These are phyloP conservation scores for Bombardia bombarda DNA, from an alignment of 495 filamentous ascomycete species.

Conservation along the genomic window DNA sequence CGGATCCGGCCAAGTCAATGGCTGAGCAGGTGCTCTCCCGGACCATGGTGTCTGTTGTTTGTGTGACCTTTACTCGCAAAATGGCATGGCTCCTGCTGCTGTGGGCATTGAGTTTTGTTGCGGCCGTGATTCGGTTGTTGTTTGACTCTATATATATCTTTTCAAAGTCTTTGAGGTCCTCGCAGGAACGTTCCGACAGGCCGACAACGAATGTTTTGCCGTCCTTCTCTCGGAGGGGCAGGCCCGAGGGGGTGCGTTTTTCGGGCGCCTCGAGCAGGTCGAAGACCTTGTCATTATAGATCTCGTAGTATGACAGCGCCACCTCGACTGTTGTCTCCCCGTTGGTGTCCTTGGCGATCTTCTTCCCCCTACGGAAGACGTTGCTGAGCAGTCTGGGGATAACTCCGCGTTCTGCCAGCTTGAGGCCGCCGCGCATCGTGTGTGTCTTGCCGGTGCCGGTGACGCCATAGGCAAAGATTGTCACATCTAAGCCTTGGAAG, in stretches of 20 bases:
- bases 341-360: conserved; percentile 76
- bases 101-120: conserved; percentile 93
- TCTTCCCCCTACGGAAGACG: conserved; percentile 77
- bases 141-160: conserved; percentile 89
- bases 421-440: conserved; percentile 94
- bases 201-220: conserved; percentile 93
- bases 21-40: conserved; percentile 79
- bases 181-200: conserved; percentile 76
- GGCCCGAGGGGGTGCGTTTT: conserved; percentile 74
- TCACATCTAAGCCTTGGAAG: conserved; percentile 89
- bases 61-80: conserved; percentile 77
- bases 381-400: conserved; percentile 84
- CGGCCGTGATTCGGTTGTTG: conserved; percentile 80
- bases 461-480: conserved; percentile 91
- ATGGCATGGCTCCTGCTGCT: conserved; percentile 92
- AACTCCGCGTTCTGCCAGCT: conserved; percentile 78
- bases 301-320: conserved; percentile 91
- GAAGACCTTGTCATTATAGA: conserved; percentile 94
- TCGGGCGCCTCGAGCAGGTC: conserved; percentile 89
- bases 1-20: conserved; percentile 93
- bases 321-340: conserved; percentile 70
- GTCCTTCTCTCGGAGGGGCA: conserved; percentile 78
- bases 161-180: conserved; percentile 89
- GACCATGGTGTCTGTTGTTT: conserved; percentile 62
- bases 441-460: conserved; percentile 97